Conservation (phyloP, 495 filamentous ascomycete genomes). For the Jackrogersella minutella region DNA sequence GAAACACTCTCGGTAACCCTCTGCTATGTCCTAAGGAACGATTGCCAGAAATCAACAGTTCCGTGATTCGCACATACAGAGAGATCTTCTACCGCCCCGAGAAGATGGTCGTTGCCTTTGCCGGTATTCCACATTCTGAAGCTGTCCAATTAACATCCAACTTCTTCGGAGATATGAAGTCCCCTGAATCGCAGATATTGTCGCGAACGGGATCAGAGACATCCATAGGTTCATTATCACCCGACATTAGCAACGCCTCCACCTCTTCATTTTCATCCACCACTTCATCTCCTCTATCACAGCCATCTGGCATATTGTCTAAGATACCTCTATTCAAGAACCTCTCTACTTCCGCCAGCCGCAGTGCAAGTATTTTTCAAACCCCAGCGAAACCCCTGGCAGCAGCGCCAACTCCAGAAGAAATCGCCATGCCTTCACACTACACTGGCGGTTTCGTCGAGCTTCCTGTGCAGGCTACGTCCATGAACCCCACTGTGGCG, state of each 20-base stretch:
- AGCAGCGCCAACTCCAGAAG: conserved; percentile 56
- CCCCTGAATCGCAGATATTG: conserved; percentile 58
- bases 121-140: conserved; percentile 82
- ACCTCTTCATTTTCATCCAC: conserved; percentile 52
- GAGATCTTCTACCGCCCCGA: conserved; percentile 87
- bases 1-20: conserved; percentile 95
- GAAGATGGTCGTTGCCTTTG: conserved; percentile 92
- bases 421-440: conserved; percentile 73
- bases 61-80: conserved; percentile 79
- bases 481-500: conserved; percentile 79
- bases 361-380: conserved; percentile 62
- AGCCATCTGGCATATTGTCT: conserved; percentile 71
- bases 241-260: conserved; percentile 51
- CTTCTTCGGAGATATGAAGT: conserved; percentile 90
- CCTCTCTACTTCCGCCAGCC: conserved; percentile 73
- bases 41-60: conserved; percentile 75
- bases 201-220: conserved; percentile 65
- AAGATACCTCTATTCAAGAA: conserved; percentile 95
- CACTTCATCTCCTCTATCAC: conserved; percentile 47
- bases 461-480: conserved; percentile 79
- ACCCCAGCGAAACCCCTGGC: conserved; percentile 48
- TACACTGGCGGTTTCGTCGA: conserved; percentile 95
- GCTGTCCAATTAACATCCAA: conserved; percentile 82
- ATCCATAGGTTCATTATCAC: conserved; percentile 50
- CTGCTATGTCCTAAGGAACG: conserved; percentile 89